Evolutionary conservation across 2,329 filamentous ascomycete genomes (phyloP).

Genomic region (Trichoderma polysporum): DNA sequence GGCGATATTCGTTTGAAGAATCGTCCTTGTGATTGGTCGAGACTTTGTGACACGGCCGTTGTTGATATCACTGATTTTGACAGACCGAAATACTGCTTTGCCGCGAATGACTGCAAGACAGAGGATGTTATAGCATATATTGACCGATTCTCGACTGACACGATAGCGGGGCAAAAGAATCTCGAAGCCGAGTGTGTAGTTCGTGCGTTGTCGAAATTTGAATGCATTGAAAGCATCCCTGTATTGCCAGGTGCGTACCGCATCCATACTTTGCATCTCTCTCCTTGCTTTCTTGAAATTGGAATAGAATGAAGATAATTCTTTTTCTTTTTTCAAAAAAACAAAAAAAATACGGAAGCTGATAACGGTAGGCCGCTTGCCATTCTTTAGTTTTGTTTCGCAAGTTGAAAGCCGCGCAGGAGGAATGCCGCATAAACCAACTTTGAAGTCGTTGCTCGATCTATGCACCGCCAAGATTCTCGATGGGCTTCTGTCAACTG

Average conservation of each 20-base stretch:
- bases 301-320: background rate
- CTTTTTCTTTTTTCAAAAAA: background rate
- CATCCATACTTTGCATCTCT: background rate
- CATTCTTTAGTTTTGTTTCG: background rate
- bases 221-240: background rate
- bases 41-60: background rate
- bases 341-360: background rate
- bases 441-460: background rate
- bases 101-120: background rate
- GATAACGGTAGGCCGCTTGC: background rate
- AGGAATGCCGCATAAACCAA: background rate
- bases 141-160: background rate
- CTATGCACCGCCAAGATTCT: background rate
- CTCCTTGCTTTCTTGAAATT: background rate
- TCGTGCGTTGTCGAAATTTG: background rate
- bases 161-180: background rate
- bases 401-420: background rate
- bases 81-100: constrained; percentile 5
- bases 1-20: background rate
- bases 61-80: constrained; percentile 18
- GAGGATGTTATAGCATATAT: background rate
- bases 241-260: background rate
- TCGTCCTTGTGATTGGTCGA: background rate
- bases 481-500: background rate
- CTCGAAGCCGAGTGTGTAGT: background rate